Base-by-base conservation (phyloP, 2,329 filamentous ascomycete species). In the Paraphaeosphaeria sporulosa region DNA sequence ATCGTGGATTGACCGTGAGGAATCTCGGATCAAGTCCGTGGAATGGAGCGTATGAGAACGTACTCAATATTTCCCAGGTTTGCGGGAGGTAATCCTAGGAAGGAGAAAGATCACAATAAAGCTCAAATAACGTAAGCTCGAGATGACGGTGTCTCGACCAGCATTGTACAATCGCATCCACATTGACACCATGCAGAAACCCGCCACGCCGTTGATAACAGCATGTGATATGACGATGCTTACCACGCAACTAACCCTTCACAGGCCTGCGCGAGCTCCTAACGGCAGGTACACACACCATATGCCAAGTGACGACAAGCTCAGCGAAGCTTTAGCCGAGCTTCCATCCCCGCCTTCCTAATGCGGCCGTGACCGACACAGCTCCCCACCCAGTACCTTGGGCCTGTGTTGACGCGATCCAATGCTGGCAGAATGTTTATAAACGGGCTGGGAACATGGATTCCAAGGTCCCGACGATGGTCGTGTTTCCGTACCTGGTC, bases 261-360 rank as follows among this genome's bases (percentile, higher is more conserved):
- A 17, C 21, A n/a, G 36, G 12, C 23, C 2, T n/a, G 32, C 19
- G 15, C 38, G 13, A 54, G 17, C 9, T 21, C n/a, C 8, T 6
- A 44, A 19, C 43, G 51, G 51, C 51, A 55, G 42, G 53, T 46
- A 53, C 36, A 19, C 44, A n/a, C 42, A 48, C 34, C 36, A 38
- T 21, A 43, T 46, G 32, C 25, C 34, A 60, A 60, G 58, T 25
- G 25, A 34, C n/a, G 38, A 56, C 38, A 60, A 60, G 58, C 58
- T 40, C 34, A 12, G 25, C 40, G 52, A 60, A 60, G 58, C 58
- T 56, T 60, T 34, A 32, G 25, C 42, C 34, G 34, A 36, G 23
- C n/a, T 34, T 34, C 17, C 12, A 13, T 49, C 15, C 7, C 21
- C 17, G 38, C 57, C 57, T 59, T 54, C 57, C 57, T 59, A 34